Percentiles rank a stretch among this genome's conserved stretches.
Evolutionary conservation across 805 yeast genomes (phyloP).

Genomic region (Ogataea nakhonphanomensis): DNA sequence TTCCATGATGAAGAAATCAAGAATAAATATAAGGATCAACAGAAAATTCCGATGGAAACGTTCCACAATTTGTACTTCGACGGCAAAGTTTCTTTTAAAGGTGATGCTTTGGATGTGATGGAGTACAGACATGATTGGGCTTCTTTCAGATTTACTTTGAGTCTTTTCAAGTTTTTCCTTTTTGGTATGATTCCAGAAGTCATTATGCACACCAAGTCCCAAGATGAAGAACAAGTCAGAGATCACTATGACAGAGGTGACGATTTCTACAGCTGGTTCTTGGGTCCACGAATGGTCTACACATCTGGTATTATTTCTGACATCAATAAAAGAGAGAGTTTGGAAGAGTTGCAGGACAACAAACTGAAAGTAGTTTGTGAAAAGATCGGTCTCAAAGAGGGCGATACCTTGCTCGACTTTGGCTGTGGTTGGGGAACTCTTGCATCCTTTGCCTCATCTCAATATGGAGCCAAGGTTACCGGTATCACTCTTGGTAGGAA

Average conservation of each 20-base stretch:
- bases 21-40: slow-evolving; percentile 63
- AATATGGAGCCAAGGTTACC: slow-evolving; percentile 81
- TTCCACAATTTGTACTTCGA: slow-evolving; percentile 86
- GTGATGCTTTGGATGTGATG: slow-evolving; percentile 78
- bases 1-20: slow-evolving; percentile 73
- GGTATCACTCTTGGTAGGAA: slow-evolving; percentile 88
- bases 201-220: slow-evolving; percentile 85
- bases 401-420: slow-evolving; percentile 74
- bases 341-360: slow-evolving; percentile 83
- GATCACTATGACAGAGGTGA: slow-evolving; percentile 96
- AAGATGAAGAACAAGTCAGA: slow-evolving; percentile 94
- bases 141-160: slow-evolving; percentile 68
- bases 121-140: slow-evolving; percentile 94
- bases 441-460: slow-evolving; percentile 76
- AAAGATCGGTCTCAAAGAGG: slow-evolving; percentile 69
- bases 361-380: slow-evolving; percentile 84
- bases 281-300: slow-evolving; percentile 93
- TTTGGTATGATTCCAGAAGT: slow-evolving; percentile 92
- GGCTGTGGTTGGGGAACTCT: slow-evolving; percentile 98
- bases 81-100: slow-evolving; percentile 80
- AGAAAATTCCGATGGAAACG: slow-evolving; percentile 87
- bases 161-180: slow-evolving; percentile 75
- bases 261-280: slow-evolving; percentile 90
- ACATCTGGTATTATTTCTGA: slow-evolving; percentile 83
- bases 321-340: slow-evolving; percentile 64